phyloP scores from a whole-genome alignment of 2,329 filamentous ascomycete species.

The Mycogone perniciosa region DNA sequence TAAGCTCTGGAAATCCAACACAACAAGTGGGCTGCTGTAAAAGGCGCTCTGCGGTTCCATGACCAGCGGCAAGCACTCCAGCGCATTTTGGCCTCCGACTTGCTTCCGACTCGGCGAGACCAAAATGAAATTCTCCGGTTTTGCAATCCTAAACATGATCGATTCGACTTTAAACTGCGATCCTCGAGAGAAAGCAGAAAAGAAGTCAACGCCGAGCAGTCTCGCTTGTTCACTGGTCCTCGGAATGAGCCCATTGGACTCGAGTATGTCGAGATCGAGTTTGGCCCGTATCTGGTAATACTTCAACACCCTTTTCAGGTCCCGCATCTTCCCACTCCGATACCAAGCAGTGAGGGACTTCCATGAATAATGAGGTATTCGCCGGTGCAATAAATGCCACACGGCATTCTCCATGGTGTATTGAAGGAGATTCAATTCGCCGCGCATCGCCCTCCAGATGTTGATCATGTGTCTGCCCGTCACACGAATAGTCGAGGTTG shows the following conservation, averaged over 20 bases:
- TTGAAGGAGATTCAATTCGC: constrained; percentile 84
- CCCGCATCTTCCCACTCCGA: constrained; percentile 56
- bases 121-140: constrained; percentile 89
- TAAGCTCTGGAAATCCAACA: constrained; percentile 91
- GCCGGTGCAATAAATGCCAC: constrained; percentile 80
- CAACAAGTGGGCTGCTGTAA: constrained; percentile 81
- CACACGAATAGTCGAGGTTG: constrained; percentile 85
- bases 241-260: constrained; percentile 80
- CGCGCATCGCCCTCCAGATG: constrained; percentile 91
- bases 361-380: constrained; percentile 83
- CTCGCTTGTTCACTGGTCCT: constrained; percentile 92
- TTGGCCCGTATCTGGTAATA: constrained; percentile 73
- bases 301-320: constrained; percentile 67
- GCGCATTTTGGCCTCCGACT: constrained; percentile 86
- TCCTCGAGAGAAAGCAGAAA: constrained; percentile 87
- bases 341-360: constrained; percentile 79
- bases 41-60: constrained; percentile 97
- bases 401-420: constrained; percentile 96
- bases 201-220: constrained; percentile 90
- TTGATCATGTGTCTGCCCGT: constrained; percentile 96
- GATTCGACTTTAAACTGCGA: constrained; percentile 99
- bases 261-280: constrained; percentile 83
- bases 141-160: constrained; percentile 96
- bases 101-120: constrained; percentile 87
- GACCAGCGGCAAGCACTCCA: constrained; percentile 89